Evolutionary conservation across 345 rosid species (phyloP).

Genomic region (Citrus maxima): DNA sequence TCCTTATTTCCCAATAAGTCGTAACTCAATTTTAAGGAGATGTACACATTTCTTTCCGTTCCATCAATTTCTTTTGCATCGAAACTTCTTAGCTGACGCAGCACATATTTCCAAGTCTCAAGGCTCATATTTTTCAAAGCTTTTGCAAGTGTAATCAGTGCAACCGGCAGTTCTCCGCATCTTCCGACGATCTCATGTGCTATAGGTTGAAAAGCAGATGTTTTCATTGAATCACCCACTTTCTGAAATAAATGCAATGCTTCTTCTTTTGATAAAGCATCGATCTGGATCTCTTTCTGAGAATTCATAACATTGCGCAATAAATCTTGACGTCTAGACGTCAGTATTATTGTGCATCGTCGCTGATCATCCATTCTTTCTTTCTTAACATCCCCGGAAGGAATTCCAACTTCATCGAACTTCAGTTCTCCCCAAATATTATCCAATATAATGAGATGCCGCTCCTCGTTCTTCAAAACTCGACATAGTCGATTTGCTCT

Average conservation of each 20-base stretch:
- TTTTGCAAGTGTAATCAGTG: slow-evolving; percentile 1
- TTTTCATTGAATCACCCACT: neutral
- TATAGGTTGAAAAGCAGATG: neutral
- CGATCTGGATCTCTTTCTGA: neutral
- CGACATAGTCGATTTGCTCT: neutral
- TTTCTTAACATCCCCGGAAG: neutral
- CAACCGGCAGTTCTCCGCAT: neutral
- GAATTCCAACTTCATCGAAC: neutral
- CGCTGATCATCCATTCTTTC: neutral
- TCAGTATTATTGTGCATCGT: slow-evolving; percentile 25
- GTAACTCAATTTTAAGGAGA: neutral
- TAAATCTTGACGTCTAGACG: slow-evolving; percentile 13
- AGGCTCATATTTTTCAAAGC: neutral
- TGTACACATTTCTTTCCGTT: neutral
- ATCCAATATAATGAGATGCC: neutral
- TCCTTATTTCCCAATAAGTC: neutral
- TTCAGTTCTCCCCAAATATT: neutral
- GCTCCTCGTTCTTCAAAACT: neutral
- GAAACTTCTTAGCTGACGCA: neutral
- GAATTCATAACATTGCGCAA: slow-evolving; percentile 8
- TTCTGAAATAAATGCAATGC: slow-evolving; percentile 3
- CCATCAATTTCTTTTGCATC: neutral
- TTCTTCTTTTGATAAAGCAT: neutral
- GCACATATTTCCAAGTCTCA: neutral
- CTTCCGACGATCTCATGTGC: neutral